phyloP scores from a whole-genome alignment of 108 stramenopile species.

The Cyclostephanos tholiformis region DNA sequence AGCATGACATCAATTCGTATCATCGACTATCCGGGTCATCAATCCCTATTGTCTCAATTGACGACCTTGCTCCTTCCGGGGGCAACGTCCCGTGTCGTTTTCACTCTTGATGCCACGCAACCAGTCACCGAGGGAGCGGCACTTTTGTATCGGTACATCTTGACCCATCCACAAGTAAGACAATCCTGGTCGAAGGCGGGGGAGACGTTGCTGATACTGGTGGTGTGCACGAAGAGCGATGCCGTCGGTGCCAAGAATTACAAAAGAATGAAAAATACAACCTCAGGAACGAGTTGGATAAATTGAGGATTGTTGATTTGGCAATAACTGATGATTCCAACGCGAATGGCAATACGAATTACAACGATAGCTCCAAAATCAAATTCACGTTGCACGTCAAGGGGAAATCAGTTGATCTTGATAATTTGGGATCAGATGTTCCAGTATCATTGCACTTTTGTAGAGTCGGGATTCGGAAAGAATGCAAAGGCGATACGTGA shows the following conservation, averaged over 20 bases:
- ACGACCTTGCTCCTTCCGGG: slow-evolving; percentile 17
- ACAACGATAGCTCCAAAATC: slow-evolving; percentile 3
- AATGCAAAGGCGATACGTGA: slow-evolving; percentile 33
- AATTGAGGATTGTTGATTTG: slow-evolving; percentile 51
- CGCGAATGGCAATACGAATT: not conserved
- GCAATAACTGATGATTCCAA: slow-evolving; percentile 18
- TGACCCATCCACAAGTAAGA: slow-evolving; percentile 25
- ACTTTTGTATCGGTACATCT: slow-evolving; percentile 53
- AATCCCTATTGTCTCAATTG: slow-evolving; percentile 34
- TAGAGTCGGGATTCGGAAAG: slow-evolving; percentile 34
- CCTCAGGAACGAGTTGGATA: slow-evolving; percentile 77
- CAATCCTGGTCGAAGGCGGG: slow-evolving; percentile 24
- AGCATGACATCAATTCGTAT: slow-evolving; percentile 48
- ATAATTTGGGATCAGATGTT: slow-evolving; percentile 42
- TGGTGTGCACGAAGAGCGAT: slow-evolving; percentile 72
- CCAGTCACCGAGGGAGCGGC: slow-evolving; percentile 64
- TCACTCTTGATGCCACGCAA: slow-evolving; percentile 74
- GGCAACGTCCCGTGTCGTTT: slow-evolving; percentile 35
- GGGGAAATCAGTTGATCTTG: slow-evolving; percentile 46
- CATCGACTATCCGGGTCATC: slow-evolving; percentile 79
- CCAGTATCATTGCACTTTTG: slow-evolving; percentile 36
- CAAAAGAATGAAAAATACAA: slow-evolving; percentile 73
- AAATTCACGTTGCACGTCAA: slow-evolving; percentile 11
- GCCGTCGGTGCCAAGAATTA: slow-evolving; percentile 68
- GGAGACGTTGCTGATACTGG: slow-evolving; percentile 48